Conservation (phyloP, 495 filamentous ascomycete genomes). For the Tetracladium marchalianum region DNA sequence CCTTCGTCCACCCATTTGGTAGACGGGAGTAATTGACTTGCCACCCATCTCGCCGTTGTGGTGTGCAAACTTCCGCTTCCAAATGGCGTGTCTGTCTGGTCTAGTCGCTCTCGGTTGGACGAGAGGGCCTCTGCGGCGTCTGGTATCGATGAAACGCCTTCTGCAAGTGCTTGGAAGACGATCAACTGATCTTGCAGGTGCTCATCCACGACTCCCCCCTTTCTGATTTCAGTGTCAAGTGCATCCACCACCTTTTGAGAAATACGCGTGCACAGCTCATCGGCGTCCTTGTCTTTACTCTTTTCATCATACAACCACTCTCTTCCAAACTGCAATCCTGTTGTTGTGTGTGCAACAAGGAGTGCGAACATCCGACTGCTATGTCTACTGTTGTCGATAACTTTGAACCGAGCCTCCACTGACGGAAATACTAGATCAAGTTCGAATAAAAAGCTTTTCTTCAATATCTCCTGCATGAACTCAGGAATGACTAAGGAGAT, state of each 20-base stretch:
- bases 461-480: conserved; percentile 30
- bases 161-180: conserved; percentile 67
- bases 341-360: conserved; percentile 57
- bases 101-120: conserved; percentile 21
- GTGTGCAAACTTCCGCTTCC: conserved; percentile 58
- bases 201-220: conserved; percentile 53
- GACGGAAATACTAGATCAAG: conserved; percentile 29
- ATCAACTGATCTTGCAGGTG: conserved; percentile 73
- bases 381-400: conserved; percentile 48
- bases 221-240: conserved; percentile 45
- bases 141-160: conserved; percentile 35
- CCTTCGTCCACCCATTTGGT: conserved; percentile 43
- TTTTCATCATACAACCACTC: conserved; percentile 52
- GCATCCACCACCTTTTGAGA: conserved; percentile 42
- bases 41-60: conserved; percentile 68
- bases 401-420: conserved; percentile 37
- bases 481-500: conserved; percentile 46
- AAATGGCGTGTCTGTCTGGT: conserved; percentile 30
- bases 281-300: conserved; percentile 20
- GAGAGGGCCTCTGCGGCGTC: conserved; percentile 10
- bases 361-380: conserved; percentile 59
- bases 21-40: conserved; percentile 38
- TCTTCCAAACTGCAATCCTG: conserved; percentile 51
- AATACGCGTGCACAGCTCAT: conserved; percentile 27
- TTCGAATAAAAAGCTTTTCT: conserved; percentile 25